phyloP scores from a whole-genome alignment of 345 rosid species.

The Eucalyptus coolabah region DNA sequence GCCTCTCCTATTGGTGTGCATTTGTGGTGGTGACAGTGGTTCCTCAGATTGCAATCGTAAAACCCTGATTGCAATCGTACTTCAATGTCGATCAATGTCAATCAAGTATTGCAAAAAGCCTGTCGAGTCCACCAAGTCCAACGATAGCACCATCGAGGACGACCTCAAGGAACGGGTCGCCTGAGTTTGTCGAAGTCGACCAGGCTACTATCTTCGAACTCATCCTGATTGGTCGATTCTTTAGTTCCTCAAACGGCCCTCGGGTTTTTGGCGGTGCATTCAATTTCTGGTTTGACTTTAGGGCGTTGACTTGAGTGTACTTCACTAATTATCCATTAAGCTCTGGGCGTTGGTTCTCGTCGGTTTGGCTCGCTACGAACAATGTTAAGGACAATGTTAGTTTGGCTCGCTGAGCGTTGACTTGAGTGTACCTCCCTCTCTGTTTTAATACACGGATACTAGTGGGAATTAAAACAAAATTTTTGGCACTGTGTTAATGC shows the following conservation, averaged over 20 bases:
- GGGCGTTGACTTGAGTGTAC: not conserved
- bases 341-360: not conserved
- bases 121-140: accelerated
- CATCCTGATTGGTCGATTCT: not conserved
- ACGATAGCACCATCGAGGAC: not conserved
- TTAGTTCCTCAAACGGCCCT: not conserved
- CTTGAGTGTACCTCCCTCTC: too few relatives aligned
- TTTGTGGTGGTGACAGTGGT: not conserved
- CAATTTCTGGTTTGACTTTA: not conserved
- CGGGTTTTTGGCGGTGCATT: not conserved
- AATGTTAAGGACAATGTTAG: too few relatives aligned
- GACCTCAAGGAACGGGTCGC: not conserved
- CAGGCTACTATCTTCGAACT: not conserved
- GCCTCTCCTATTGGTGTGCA: too few relatives aligned
- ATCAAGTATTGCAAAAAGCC: not conserved
- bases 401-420: too few relatives aligned
- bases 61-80: not conserved
- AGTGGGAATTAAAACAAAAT: too few relatives aligned
- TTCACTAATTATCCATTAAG: not conserved
- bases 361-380: not conserved
- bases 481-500: too few relatives aligned
- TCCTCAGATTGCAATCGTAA: not conserved
- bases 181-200: not conserved
- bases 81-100: not conserved
- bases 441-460: too few relatives aligned